These are phyloP conservation scores for Emmonsia crescens DNA, from an alignment of 2,329 filamentous ascomycete species.

Conservation along the genomic window DNA sequence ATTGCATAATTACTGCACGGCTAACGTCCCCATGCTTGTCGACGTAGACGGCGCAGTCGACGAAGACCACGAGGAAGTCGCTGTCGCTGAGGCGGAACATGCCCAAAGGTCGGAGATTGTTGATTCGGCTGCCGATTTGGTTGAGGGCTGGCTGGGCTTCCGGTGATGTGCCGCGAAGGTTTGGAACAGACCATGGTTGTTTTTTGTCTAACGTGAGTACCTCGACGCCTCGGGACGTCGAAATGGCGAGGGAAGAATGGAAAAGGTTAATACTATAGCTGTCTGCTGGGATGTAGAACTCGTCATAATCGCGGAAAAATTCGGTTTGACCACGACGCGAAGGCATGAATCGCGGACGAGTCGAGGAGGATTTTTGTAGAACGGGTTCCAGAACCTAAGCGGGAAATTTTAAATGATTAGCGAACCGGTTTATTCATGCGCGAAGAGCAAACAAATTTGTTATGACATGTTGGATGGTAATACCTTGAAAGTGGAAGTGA, in stretches of 20 bases:
- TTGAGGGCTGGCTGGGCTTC: slow-evolving; percentile 51
- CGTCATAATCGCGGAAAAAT: slow-evolving; percentile 95
- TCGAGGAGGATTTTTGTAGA: slow-evolving; percentile 82
- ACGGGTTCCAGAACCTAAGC: slow-evolving; percentile 78
- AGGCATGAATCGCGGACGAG: slow-evolving; percentile 56
- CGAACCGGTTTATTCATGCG: slow-evolving; percentile 4
- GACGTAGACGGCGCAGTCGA: slow-evolving; percentile 93
- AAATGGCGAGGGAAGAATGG: slow-evolving; percentile 84
- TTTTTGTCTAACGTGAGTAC: slow-evolving; percentile 97
- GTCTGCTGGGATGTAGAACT: slow-evolving; percentile 95
- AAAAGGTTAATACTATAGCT: slow-evolving; percentile 94
- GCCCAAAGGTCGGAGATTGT: slow-evolving; percentile 72
- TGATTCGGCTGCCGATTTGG: slow-evolving; percentile 75
- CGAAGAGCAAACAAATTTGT: not conserved
- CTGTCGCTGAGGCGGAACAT: slow-evolving; percentile 94
- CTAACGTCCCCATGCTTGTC: slow-evolving; percentile 97
- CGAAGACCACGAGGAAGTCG: slow-evolving; percentile 87
- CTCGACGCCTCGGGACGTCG: slow-evolving; percentile 86
- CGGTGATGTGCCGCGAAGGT: slow-evolving; percentile 55
- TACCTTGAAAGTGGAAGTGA: slow-evolving; percentile 81
- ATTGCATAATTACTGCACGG: slow-evolving; percentile 93
- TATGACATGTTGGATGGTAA: slow-evolving; percentile 7
- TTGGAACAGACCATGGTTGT: slow-evolving; percentile 84
- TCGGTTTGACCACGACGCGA: slow-evolving; percentile 63
- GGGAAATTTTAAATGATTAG: not conserved